Conservation (phyloP, 768 basidiomycete genomes). For the Hypsizygus marmoreus region DNA sequence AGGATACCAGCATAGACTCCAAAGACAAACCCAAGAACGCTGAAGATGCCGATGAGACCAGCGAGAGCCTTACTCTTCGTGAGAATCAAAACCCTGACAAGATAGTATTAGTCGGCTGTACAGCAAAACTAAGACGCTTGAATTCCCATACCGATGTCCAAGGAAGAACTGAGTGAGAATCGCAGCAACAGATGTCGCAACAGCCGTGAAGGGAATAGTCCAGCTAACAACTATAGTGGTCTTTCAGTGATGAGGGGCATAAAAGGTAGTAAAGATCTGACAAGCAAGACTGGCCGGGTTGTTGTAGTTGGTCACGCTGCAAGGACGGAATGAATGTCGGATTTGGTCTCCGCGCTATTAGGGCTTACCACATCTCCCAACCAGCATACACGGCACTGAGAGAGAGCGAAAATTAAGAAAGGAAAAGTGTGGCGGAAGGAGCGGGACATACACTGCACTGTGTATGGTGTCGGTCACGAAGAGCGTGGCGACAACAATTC, state of each 20-base stretch:
- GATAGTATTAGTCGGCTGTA: neutral
- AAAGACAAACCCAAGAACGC: conserved; percentile 41
- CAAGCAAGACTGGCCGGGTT: conserved; percentile 38
- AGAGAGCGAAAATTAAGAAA: conserved; percentile 3
- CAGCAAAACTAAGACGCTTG: neutral
- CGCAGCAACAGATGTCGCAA: conserved; percentile 46
- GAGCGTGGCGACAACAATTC: conserved; percentile 29
- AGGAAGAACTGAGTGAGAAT: conserved; percentile 54
- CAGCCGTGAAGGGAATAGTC: conserved; percentile 53
- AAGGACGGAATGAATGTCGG: too few species aligned
- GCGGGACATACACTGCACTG: conserved; percentile 28
- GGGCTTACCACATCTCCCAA: conserved; percentile 28
- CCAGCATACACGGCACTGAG: conserved; percentile 30
- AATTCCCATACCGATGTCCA: conserved; percentile 44
- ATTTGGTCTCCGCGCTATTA: too few species aligned
- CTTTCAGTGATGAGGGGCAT: neutral
- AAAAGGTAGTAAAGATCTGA: conserved; percentile 12
- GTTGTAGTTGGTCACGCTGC: conserved; percentile 40
- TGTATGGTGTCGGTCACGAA: conserved; percentile 36
- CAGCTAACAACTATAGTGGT: conserved; percentile 39
- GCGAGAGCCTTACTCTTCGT: conserved; percentile 37
- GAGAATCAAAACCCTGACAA: conserved; percentile 33
- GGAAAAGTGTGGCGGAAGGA: conserved; percentile 2
- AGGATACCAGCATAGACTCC: conserved; percentile 44
- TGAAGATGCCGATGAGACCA: conserved; percentile 36